Evolutionary conservation across 202 grass and related monocot genomes (phyloP), one percentile per base, ranked within the genome.

Genomic region (Tripidium arundinaceum): DNA sequence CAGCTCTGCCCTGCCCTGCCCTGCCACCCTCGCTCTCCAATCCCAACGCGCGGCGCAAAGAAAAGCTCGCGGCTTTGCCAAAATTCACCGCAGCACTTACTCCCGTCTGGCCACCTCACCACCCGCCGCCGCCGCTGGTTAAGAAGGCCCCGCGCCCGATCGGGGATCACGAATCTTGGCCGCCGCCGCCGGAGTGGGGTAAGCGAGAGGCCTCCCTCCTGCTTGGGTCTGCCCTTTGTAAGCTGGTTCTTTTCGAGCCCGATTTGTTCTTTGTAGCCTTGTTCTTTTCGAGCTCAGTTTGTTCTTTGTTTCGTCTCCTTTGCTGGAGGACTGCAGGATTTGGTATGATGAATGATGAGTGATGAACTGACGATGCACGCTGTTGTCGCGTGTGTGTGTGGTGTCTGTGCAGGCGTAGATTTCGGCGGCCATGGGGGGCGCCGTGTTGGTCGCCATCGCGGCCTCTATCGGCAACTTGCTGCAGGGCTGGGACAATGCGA

Each of bases 401-500:
- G 12, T 67, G 86, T 9, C 49, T 81, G 42, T 90, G 88, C 83
- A 79, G 83, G 28, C 46, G 39, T 68, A 65, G 76, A 52, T 22
- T 77, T 79, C 34, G 66, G 25, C 74, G 63, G 87, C 49, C 66
- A 97, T 97, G 93, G 62, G 84, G 60, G 90, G 93, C 83, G 88
- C 93, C 74, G 90, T 89, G 19, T 84, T 93, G 41, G 88, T 93
- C 34, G 93, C 93, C 71, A 80, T 93, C 55, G 90, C 88, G 54
- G 93, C 93, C 37, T 90, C 93, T 45, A 93, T 97, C 34, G 93
- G 93, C 31, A 97, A 97, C 83, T 63, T 97, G 41, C 76, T 97
- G 8, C 93, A 93, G 69, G 93, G 93, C 42, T 97, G 93, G 93
- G 93, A 97, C 78, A 97, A 93, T 85, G 93, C 93, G 19, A 93